phyloP scores from a whole-genome alignment of 2,329 filamentous ascomycete species.

The Sporothrix curviconia region DNA sequence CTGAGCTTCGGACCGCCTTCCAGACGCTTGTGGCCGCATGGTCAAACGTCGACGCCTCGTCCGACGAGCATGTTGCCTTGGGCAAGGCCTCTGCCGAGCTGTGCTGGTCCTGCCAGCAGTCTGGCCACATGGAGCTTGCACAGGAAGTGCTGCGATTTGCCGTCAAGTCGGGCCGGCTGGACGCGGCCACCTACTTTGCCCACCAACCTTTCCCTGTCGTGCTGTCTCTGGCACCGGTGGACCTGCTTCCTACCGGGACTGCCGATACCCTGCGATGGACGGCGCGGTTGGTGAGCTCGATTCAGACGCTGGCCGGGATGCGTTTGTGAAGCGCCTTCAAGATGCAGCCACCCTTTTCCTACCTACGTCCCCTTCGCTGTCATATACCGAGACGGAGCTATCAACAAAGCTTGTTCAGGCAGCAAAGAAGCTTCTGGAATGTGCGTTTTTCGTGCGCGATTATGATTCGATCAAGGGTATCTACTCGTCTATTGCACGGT shows the following conservation, averaged over 20 bases:
- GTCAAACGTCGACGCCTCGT: background rate
- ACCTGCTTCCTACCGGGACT: too few relatives aligned
- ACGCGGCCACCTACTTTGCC: slow-evolving; percentile 30
- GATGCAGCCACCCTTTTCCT: slow-evolving; percentile 12
- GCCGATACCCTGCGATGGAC: too few relatives aligned
- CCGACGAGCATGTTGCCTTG: slow-evolving; percentile 9
- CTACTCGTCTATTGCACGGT: slow-evolving; percentile 28
- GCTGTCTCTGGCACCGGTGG: slow-evolving; percentile 19
- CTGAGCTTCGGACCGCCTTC: background rate
- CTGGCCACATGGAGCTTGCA: slow-evolving; percentile 28
- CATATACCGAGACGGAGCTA: background rate
- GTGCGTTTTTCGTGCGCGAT: slow-evolving; percentile 23
- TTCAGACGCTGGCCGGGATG: background rate
- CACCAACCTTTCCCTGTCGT: slow-evolving; percentile 32
- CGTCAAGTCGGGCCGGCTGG: slow-evolving; percentile 24
- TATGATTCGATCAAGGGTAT: slow-evolving; percentile 22
- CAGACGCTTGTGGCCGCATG: background rate
- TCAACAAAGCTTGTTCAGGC: slow-evolving; percentile 15
- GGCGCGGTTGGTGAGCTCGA: too few relatives aligned
- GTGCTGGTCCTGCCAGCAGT: slow-evolving; percentile 28
- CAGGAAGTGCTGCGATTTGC: slow-evolving; percentile 26
- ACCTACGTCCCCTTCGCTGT: background rate
- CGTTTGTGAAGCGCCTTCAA: slow-evolving; percentile 6
- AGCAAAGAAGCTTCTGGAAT: slow-evolving; percentile 26
- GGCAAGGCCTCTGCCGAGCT: slow-evolving; percentile 26